These are phyloP conservation scores for Lepiota subincarnata DNA, from an alignment of 768 basidiomycete species.

Conservation along the genomic window DNA sequence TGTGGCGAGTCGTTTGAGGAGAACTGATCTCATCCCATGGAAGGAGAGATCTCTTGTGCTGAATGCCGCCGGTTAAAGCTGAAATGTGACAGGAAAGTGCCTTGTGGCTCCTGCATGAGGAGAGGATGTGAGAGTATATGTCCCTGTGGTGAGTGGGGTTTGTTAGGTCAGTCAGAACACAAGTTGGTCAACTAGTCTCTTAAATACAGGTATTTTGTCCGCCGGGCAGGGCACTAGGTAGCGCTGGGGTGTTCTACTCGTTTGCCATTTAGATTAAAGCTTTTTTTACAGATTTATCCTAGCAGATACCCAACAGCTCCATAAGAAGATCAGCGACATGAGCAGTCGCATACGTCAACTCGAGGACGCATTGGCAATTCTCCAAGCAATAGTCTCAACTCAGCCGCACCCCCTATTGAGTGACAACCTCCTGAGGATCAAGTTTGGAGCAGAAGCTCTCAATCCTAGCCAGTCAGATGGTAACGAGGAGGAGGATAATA, in stretches of 20 bases:
- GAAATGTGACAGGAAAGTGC: conserved; percentile 49
- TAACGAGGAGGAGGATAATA: conserved; percentile 31
- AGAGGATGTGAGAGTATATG: conserved; percentile 64
- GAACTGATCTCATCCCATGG: not conserved
- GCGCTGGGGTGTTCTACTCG: conserved; percentile 5
- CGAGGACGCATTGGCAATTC: conserved; percentile 61
- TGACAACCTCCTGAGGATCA: conserved; percentile 51
- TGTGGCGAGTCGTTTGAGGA: conserved; percentile 1
- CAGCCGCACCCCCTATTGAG: conserved; percentile 57
- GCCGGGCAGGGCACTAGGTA: conserved; percentile 50
- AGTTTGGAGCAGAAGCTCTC: conserved; percentile 52
- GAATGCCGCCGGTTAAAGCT: conserved; percentile 50
- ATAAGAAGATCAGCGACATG: conserved; percentile 64
- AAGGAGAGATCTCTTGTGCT: conserved; percentile 51
- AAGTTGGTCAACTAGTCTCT: not conserved
- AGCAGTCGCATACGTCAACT: conserved; percentile 64
- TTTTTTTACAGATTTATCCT: conserved; percentile 50
- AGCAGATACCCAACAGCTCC: conserved; percentile 62
- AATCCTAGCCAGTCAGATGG: conserved; percentile 20
- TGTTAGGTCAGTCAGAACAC: not conserved
- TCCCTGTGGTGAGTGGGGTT: conserved; percentile 41
- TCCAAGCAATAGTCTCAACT: conserved; percentile 52
- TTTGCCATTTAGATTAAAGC: not conserved
- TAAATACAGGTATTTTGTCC: conserved; percentile 38
- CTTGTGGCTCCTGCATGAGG: conserved; percentile 47